A percentile compares a stretch with the other conserved stretches of the same genome.
Evolutionary conservation across 2,329 filamentous ascomycete genomes (phyloP).

Genomic region (Colletotrichum tanaceti): DNA sequence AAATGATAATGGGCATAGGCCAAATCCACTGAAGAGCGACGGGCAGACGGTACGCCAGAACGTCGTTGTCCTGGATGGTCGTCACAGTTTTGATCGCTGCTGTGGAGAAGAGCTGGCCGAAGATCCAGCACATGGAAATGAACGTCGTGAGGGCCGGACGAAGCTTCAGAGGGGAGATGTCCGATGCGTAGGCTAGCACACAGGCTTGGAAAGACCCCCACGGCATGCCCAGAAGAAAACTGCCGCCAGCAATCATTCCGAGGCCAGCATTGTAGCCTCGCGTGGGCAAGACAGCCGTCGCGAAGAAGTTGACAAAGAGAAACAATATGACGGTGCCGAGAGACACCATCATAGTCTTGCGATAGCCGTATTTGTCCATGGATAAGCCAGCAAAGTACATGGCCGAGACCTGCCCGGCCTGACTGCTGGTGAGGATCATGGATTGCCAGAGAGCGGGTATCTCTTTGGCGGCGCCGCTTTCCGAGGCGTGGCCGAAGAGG

Average conservation of each 20-base stretch:
- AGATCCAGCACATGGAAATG: slow-evolving; percentile 55
- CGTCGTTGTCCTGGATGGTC: slow-evolving; percentile 33
- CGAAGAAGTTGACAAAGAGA: slow-evolving; percentile 33
- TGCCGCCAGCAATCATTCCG: slow-evolving; percentile 47
- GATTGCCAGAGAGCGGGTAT: slow-evolving; percentile 57
- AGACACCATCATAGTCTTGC: slow-evolving; percentile 29
- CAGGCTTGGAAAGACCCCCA: slow-evolving; percentile 51
- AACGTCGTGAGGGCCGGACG: slow-evolving; percentile 53
- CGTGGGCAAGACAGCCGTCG: slow-evolving; percentile 48
- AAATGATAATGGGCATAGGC: slow-evolving; percentile 50
- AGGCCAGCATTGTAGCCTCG: slow-evolving; percentile 50
- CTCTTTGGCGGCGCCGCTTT: slow-evolving; percentile 47
- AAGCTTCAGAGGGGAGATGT: slow-evolving; percentile 49
- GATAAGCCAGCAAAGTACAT: slow-evolving; percentile 25
- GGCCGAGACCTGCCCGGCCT: slow-evolving; percentile 24
- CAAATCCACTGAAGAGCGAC: slow-evolving; percentile 55
- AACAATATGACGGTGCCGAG: slow-evolving; percentile 24
- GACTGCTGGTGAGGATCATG: slow-evolving; percentile 38
- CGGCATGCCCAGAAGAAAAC: slow-evolving; percentile 52
- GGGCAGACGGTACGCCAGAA: slow-evolving; percentile 53
- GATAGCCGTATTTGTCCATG: slow-evolving; percentile 28
- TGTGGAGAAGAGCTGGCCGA: slow-evolving; percentile 53
- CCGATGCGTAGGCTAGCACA: slow-evolving; percentile 53
- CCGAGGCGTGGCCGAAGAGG: slow-evolving; percentile 45
- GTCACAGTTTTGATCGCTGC: slow-evolving; percentile 49